Evolutionary conservation across 805 yeast species (phyloP).

Genomic region (Spathaspora arborariae): DNA sequence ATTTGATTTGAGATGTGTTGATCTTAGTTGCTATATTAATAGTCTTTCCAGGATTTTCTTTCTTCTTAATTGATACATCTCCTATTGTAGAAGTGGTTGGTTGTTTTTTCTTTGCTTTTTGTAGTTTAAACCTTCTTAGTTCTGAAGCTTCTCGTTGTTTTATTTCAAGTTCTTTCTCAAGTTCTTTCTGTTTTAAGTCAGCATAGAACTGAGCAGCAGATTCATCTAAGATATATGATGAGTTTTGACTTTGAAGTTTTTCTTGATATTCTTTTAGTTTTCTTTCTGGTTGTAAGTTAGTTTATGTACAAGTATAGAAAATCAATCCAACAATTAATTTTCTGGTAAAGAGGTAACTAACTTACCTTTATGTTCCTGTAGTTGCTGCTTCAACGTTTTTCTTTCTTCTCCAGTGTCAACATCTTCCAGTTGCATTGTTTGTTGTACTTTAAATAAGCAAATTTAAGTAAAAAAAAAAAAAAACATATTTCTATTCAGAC

Average conservation of each 20-base stretch:
- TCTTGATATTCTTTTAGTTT: slow-evolving; percentile 15
- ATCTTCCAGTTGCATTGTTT: slow-evolving; percentile 2
- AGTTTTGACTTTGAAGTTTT: slow-evolving; percentile 28
- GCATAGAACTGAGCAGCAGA: slow-evolving; percentile 35
- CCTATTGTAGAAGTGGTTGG: background rate
- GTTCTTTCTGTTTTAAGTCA: slow-evolving; percentile 17
- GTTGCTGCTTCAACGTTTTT: slow-evolving; percentile 40
- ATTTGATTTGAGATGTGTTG: background rate
- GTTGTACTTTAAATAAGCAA: background rate
- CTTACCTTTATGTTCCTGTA: slow-evolving; percentile 38
- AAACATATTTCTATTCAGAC: background rate
- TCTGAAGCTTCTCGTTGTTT: slow-evolving; percentile 20
- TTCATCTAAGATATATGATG: slow-evolving; percentile 38
- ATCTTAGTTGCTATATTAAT: background rate
- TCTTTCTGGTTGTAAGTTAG: slow-evolving; percentile 4
- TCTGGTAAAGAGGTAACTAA: slow-evolving; percentile 2
- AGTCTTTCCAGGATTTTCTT: background rate
- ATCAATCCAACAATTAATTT: background rate
- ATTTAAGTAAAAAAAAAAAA: background rate
- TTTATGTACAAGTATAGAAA: background rate
- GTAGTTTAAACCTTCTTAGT: slow-evolving; percentile 11
- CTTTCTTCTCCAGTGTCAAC: slow-evolving; percentile 19
- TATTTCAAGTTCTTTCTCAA: slow-evolving; percentile 14
- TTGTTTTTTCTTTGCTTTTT: background rate
- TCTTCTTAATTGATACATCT: background rate